Evolutionary conservation across 495 filamentous ascomycete species (phyloP).

Genomic region (Choiromyces venosus): DNA sequence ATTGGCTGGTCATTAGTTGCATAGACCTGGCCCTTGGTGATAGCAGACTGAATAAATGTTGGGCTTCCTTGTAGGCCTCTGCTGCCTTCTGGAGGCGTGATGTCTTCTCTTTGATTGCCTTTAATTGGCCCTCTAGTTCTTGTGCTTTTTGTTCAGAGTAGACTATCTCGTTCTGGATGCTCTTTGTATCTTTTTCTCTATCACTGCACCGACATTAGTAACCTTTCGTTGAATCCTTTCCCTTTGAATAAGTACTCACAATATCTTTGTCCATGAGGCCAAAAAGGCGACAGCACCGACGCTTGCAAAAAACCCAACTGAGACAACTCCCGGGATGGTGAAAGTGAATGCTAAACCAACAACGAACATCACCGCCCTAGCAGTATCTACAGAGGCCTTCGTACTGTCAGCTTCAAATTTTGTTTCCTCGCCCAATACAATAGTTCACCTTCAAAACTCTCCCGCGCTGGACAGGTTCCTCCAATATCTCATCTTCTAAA

Average conservation of each 20-base stretch:
- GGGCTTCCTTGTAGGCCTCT: neutral
- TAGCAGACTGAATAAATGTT: neutral
- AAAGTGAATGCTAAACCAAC: neutral
- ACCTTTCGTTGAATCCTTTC: neutral
- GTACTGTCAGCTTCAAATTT: neutral
- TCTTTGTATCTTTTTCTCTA: neutral
- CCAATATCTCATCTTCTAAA: neutral
- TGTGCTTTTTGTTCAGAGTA: neutral
- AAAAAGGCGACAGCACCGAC: neutral
- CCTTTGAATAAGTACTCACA: neutral
- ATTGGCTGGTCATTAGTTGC: neutral
- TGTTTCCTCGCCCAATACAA: neutral
- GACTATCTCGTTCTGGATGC: neutral
- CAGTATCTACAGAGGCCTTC: neutral
- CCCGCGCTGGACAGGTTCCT: neutral
- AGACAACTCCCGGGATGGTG: neutral
- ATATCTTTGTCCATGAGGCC: neutral
- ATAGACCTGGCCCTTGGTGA: neutral
- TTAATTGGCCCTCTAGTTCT: neutral
- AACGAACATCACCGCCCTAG: neutral
- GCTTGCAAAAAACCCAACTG: neutral
- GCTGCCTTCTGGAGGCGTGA: neutral
- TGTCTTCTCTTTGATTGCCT: neutral
- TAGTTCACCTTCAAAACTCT: neutral
- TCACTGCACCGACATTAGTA: neutral